Evolutionary conservation across 495 filamentous ascomycete genomes (phyloP), one percentile per base, ranked within the genome.

Genomic region (Podospora sp.): DNA sequence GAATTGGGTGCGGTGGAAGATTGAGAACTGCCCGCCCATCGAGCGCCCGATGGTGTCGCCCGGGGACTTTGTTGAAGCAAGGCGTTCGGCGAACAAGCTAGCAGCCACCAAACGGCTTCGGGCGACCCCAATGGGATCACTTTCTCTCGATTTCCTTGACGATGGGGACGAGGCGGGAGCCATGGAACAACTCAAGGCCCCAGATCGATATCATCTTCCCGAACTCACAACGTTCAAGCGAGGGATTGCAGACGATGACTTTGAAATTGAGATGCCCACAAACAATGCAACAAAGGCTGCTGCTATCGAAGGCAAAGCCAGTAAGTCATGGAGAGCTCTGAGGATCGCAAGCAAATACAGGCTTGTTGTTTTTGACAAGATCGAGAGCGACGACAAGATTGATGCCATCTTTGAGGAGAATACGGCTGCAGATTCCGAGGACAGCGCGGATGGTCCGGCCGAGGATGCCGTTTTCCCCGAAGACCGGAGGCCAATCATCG

Each of bases 1-100:
- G 77, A 96, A 97, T 71, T 99, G 95, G 95, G 93, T 94, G 51
- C 90, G 91, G 57, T 99, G 95, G 95, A 99, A 99, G 78, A 87
- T 92, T 9, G 95, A 98, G 77, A 89, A 87, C 60, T 98, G 95
- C 76, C 93, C 92, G 29, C 84, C 88, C 22, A 97, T 99, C 73
- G 89, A 94, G 68, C 84, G 86, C 50, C 85, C 90, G 18, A 81
- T 91, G 6, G 77, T 97, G 35, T 83, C 88, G 3, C 82, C 89
- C 22, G 76, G 80, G 24, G 86, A 90, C 29, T 91, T 91, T 73
- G 73, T 85, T 60, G 83, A 86, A 53, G 89, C 92, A 24, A 90
- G 89, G 71, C 78, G 81, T 26, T 78, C 86, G 59, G 89, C 89
- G 6, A 81, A 79, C 63, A 90, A 87, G 73, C 79, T 85, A 6